Percentiles rank a stretch among this genome's conserved stretches.
These are phyloP conservation scores for Byssoonygena ceratinophila DNA, from an alignment of 2,329 filamentous ascomycete genomes.

Conservation along the genomic window DNA sequence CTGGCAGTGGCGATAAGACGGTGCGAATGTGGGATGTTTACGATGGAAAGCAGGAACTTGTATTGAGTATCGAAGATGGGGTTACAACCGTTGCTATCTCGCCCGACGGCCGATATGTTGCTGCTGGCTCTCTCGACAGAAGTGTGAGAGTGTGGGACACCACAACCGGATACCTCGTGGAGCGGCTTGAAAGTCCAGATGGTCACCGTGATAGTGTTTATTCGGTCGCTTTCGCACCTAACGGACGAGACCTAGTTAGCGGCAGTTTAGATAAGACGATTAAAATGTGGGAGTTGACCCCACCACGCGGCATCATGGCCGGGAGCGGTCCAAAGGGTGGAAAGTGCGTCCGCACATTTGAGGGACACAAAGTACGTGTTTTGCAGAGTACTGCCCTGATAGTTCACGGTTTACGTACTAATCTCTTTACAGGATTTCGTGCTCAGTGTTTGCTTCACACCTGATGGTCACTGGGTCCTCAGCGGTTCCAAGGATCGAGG, in stretches of 20 bases:
- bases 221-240: conserved; percentile 89
- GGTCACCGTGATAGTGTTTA: conserved; percentile 97
- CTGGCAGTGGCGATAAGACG: conserved; percentile 85
- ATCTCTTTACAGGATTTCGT: conserved; percentile 66
- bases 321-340: conserved; percentile 66
- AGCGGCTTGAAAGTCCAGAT: conserved; percentile 82
- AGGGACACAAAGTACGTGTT: conserved; percentile 71
- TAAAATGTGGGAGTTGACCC: conserved; percentile 94
- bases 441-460: conserved; percentile 85
- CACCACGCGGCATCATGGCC: conserved; percentile 55
- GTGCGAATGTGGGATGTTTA: conserved; percentile 96
- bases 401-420: conserved; percentile 12
- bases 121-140: conserved; percentile 91
- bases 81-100: conserved; percentile 97
- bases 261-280: conserved; percentile 96
- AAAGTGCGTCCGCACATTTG: conserved; percentile 92
- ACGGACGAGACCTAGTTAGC: conserved; percentile 82
- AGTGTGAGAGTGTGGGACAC: conserved; percentile 97
- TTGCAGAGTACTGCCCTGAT: neutral
- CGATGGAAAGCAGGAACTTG: conserved; percentile 67
- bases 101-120: conserved; percentile 85
- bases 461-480: conserved; percentile 90
- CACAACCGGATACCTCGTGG: conserved; percentile 70
- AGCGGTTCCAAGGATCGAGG: conserved; percentile 95
- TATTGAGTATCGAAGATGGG: conserved; percentile 86